Evolutionary conservation across 2,329 filamentous ascomycete species (phyloP).

Genomic region (Colletotrichum tofieldiae): DNA sequence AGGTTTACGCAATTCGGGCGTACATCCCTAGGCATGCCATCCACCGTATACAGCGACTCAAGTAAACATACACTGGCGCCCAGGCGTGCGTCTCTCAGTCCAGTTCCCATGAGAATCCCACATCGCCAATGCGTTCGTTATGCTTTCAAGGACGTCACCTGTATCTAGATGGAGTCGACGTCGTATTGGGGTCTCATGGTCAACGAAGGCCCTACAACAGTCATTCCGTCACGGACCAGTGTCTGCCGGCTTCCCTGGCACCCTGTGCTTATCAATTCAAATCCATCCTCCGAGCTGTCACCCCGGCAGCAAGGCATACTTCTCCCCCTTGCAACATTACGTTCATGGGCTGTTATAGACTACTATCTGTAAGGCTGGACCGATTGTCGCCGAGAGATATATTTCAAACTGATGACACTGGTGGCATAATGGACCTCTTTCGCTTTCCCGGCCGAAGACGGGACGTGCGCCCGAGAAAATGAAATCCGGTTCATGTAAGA

Average conservation of each 20-base stretch:
- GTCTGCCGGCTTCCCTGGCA: slow-evolving; percentile 3
- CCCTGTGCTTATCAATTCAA: slow-evolving; percentile 15
- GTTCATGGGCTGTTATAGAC: background rate
- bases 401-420: background rate
- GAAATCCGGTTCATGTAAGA: background rate
- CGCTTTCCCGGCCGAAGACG: background rate
- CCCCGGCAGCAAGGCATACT: slow-evolving; percentile 29
- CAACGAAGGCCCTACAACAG: background rate
- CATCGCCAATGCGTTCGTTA: slow-evolving; percentile 7
- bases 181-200: no score
- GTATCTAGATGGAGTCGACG: background rate
- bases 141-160: slow-evolving; percentile 10
- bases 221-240: background rate
- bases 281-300: slow-evolving; percentile 21
- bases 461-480: background rate
- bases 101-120: background rate
- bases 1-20: background rate
- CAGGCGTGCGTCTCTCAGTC: no score
- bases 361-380: slow-evolving; percentile 24
- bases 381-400: background rate
- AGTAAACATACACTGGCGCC: background rate
- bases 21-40: background rate
- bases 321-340: background rate
- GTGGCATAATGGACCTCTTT: background rate
- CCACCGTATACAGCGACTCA: background rate